phyloP scores from a whole-genome alignment of 352 stramenopile genomes.

The Blastocystis sp. region DNA sequence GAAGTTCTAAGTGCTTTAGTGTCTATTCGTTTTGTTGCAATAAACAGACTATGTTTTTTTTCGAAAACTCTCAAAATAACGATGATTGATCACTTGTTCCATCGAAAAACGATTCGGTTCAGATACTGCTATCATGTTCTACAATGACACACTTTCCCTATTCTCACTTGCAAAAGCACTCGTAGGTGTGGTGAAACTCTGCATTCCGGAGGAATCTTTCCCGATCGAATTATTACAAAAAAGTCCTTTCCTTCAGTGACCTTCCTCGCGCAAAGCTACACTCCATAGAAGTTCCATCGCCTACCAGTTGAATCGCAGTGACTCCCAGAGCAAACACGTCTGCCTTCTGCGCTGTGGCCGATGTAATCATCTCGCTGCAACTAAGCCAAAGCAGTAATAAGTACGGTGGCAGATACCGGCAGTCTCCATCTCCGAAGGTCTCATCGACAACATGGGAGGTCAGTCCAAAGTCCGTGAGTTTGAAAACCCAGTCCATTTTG shows the following conservation, averaged over 20 bases:
- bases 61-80: slow-evolving; percentile 10
- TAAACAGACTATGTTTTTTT: not conserved
- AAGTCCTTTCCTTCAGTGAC: not conserved
- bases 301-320: slow-evolving; percentile 2
- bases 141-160: not conserved
- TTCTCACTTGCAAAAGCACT: not conserved
- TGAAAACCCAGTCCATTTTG: not conserved
- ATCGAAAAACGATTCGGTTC: not conserved
- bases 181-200: slow-evolving; percentile 31
- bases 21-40: too few relatives aligned
- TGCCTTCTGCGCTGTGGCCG: not conserved
- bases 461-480: slow-evolving; percentile 43
- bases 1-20: not conserved
- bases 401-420: slow-evolving; percentile 3
- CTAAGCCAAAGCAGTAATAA: not conserved
- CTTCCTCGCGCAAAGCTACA: not conserved
- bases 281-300: not conserved
- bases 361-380: not conserved
- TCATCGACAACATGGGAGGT: not conserved
- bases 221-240: not conserved
- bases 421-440: not conserved
- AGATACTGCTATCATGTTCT: slow-evolving; percentile 18
- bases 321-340: slow-evolving; percentile 40
- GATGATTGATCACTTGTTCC: slow-evolving; percentile 4
- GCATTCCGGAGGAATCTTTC: slow-evolving; percentile 14